These are phyloP conservation scores for Penicillium fimorum DNA, from an alignment of 495 filamentous ascomycete species.

Conservation along the genomic window DNA sequence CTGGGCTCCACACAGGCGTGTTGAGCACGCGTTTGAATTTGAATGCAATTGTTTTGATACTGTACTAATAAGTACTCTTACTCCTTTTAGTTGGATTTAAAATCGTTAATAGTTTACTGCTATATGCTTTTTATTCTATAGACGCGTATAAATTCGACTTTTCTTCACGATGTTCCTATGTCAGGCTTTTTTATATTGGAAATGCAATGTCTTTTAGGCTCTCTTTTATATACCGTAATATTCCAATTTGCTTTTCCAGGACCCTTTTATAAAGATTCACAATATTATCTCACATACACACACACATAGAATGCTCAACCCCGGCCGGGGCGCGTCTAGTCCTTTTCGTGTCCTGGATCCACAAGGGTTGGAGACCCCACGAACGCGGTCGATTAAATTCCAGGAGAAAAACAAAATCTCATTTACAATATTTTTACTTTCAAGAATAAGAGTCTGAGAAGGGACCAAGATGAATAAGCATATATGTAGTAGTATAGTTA, in stretches of 20 bases:
- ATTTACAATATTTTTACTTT: background rate
- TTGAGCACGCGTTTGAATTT: conserved; percentile 30
- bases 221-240: background rate
- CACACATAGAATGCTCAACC: background rate
- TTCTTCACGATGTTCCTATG: background rate
- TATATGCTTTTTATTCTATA: background rate
- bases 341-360: conserved; percentile 9
- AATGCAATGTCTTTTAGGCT: background rate
- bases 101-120: background rate
- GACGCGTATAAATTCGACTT: background rate
- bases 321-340: conserved; percentile 8
- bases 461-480: background rate
- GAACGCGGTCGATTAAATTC: background rate
- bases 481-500: background rate
- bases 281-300: background rate
- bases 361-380: conserved; percentile 4
- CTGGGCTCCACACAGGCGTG: conserved; percentile 28
- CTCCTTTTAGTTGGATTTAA: background rate
- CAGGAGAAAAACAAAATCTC: background rate
- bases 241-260: background rate
- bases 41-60: background rate
- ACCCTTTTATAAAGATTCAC: background rate
- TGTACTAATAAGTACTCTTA: background rate
- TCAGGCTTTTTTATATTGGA: background rate
- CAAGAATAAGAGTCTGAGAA: background rate